Percentiles rank a stretch among this genome's conserved stretches.
Conservation (phyloP, 2,329 filamentous ascomycete species). For the Raffaelea albimanens region DNA sequence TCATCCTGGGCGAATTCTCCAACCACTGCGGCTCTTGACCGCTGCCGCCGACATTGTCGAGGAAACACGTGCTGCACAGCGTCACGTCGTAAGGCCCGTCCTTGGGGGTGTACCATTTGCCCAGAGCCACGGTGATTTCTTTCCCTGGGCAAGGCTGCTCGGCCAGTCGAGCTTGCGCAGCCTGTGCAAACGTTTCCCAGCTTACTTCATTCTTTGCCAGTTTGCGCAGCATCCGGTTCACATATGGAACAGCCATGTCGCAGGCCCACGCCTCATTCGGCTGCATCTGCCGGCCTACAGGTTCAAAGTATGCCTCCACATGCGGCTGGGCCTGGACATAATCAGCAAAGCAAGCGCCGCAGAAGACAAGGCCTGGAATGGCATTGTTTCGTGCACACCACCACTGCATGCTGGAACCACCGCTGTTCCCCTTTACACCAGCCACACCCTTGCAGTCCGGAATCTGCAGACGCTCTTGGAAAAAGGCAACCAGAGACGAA, state of each 20-base stretch:
- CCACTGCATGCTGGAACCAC: not conserved
- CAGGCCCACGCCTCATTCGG: not conserved
- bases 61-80: not conserved
- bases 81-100: not conserved
- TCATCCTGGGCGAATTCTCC: not conserved
- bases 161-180: not conserved
- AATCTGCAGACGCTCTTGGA: not conserved
- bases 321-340: not conserved
- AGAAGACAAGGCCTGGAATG: not conserved
- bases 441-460: not conserved
- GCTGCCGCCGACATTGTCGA: not conserved
- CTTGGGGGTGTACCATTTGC: not conserved
- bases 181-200: not conserved
- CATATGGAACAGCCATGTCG: not conserved
- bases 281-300: not conserved
- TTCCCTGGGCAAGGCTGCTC: not conserved
- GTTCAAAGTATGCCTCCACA: not conserved
- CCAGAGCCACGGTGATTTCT: not conserved
- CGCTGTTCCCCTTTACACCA: not conserved
- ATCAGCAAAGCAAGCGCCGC: not conserved
- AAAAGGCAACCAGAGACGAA: not conserved
- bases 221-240: not conserved
- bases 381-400: not conserved
- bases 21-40: not conserved
- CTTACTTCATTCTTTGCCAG: not conserved